phyloP scores from a whole-genome alignment of 176 grass and related monocot genomes.

The Zea mays region Zm-B73-REFERENCE-NAM-5.0 NC_050099.1:248118001-248118500 shows the following conservation, averaged over 20 bases:
- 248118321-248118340: slow-evolving; percentile 90
- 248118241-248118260: slow-evolving; percentile 22
- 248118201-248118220: slow-evolving; percentile 49
- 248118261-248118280: slow-evolving; percentile 65
- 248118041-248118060: neutral
- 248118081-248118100: slow-evolving; percentile 10
- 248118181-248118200: slow-evolving; percentile 99
- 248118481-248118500: slow-evolving; percentile 66
- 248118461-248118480: slow-evolving; percentile 1
- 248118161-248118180: slow-evolving; percentile 88
- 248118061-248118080: neutral
- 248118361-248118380: slow-evolving; percentile 67
- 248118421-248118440: slow-evolving; percentile 19
- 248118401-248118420: slow-evolving; percentile 76
- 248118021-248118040: neutral
- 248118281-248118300: slow-evolving; percentile 84
- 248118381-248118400: slow-evolving; percentile 80
- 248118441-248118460: slow-evolving; percentile 24
- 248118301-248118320: slow-evolving; percentile 79
- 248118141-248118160: slow-evolving; percentile 64
- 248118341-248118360: slow-evolving; percentile 71
- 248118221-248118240: slow-evolving; percentile 22
- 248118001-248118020: slow-evolving; percentile 4
- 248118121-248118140: slow-evolving; percentile 92
- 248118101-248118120: slow-evolving; percentile 40